These are phyloP conservation scores for Sclerotinia spermophila DNA, from an alignment of 2,329 filamentous ascomycete species.

Conservation along the genomic window DNA sequence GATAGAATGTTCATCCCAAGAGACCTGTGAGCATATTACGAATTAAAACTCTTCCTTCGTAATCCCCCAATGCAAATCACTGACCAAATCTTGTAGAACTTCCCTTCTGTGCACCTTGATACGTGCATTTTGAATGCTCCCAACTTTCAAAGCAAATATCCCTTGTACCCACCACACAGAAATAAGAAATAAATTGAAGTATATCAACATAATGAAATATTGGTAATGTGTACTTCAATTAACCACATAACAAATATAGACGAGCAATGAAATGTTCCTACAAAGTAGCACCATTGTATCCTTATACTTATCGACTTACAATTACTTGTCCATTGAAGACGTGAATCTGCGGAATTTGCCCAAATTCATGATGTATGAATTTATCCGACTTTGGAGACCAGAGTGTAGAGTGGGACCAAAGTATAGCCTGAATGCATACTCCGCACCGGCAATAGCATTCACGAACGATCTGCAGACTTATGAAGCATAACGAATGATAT, in stretches of 20 bases:
- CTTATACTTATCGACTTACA: not conserved
- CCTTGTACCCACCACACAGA: not conserved
- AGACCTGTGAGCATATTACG: constrained; percentile 40
- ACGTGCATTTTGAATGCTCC: not conserved
- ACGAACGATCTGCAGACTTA: not conserved
- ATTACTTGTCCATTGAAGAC: not conserved
- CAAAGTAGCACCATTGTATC: not conserved
- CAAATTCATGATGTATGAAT: not conserved
- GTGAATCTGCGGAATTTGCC: not conserved
- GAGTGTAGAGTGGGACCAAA: not conserved
- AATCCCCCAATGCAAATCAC: constrained; percentile 28
- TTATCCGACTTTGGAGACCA: not conserved
- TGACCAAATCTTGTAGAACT: constrained; percentile 52
- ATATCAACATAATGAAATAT: not conserved
- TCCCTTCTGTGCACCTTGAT: constrained; percentile 40
- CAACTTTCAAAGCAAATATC: constrained; percentile 26
- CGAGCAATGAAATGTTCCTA: not conserved
- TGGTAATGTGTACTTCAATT: not conserved
- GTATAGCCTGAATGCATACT: constrained; percentile 7
- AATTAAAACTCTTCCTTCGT: not conserved
- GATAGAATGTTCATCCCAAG: constrained; percentile 61
- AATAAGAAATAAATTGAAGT: not conserved
- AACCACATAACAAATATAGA: not conserved
- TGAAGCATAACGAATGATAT: not conserved
- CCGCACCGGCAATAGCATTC: not conserved